Evolutionary conservation across 1,284 basidiomycete genomes (phyloP), one percentile per base, ranked within the genome.

Genomic region (Rugosomyces carneus): DNA sequence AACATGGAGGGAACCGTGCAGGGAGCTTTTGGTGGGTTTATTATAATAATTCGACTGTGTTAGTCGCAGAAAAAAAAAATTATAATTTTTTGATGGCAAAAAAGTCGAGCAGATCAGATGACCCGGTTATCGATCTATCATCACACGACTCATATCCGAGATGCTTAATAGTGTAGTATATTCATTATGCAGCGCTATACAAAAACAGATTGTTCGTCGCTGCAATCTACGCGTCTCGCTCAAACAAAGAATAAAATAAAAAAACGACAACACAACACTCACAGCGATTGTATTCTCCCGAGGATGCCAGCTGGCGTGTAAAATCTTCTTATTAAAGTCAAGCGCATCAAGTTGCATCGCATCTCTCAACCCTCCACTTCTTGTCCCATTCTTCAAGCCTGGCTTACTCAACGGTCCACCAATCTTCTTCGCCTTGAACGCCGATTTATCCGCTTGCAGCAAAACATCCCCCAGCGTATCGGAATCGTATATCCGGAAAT

Each of bases 261-360:
- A 23, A 23, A 23, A 23, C 3, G 21, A 23, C 3, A 23, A 23
- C 3, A 23, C 3, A 23, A 23, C 7, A 75, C 88, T 64, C 58
- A 92, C 90, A 57, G 93, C 93, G 62, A 99, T 98, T 38, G 95
- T 98, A 67, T 94, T 92, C 75, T 98, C 95, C 64, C 82, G 76
- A 38, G 95, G 94, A 74, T 98, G 94, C 89, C 93, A 98, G 69
- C 93, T 96, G 45, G 90, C 89, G 65, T 94, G 92, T 57, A 94
- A 70, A 61, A 99, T 99, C 81, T 99, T 99, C 86, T 98, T 99
- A 71, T 95, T 95, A 69, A 98, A 99, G 70, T 97, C 93, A 56
- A 95, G 78, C 32, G 89, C 84, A 60, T 96, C 93, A 57, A 89
- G 72, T 60, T 93, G 89, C 82, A 95, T 86, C 34, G 81, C 81